Conservation (phyloP, 495 filamentous ascomycete genomes). For the Penicillium simplicissimum region DNA sequence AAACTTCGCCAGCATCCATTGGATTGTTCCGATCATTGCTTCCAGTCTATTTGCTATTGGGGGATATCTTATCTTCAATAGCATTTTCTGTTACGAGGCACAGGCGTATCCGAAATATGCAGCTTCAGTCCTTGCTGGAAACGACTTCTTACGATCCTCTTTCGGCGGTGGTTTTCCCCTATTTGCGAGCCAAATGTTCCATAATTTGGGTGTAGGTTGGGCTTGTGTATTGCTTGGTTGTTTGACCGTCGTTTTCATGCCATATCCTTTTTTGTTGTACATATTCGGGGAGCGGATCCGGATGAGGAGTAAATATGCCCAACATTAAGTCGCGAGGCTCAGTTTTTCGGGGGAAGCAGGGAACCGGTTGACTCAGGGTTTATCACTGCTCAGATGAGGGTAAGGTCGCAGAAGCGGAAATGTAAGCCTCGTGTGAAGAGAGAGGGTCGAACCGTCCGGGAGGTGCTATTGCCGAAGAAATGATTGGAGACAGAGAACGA, state of each 20-base stretch:
- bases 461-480: too few relatives aligned
- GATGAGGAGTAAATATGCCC: conserved; percentile 28
- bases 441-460: too few relatives aligned
- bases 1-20: conserved; percentile 50
- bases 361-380: too few relatives aligned
- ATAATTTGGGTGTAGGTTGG: conserved; percentile 62
- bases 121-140: conserved; percentile 52
- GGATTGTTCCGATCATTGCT: conserved; percentile 61
- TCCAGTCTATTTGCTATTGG: conserved; percentile 54
- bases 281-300: conserved; percentile 30
- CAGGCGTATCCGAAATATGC: conserved; percentile 46
- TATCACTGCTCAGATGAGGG: too few relatives aligned
- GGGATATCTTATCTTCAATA: conserved; percentile 58
- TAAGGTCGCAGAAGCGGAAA: too few relatives aligned
- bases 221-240: conserved; percentile 63
- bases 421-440: too few relatives aligned
- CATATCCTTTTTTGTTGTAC: conserved; percentile 38
- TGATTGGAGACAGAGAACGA: too few relatives aligned
- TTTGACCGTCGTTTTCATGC: conserved; percentile 43
- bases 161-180: conserved; percentile 55
- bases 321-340: too few relatives aligned
- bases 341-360: too few relatives aligned
- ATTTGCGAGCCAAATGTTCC: conserved; percentile 50
- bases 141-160: conserved; percentile 47
- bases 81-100: conserved; percentile 48